Evolutionary conservation across 441 rosid species (phyloP).

Genomic region (Adansonia rubrostipa): DNA sequence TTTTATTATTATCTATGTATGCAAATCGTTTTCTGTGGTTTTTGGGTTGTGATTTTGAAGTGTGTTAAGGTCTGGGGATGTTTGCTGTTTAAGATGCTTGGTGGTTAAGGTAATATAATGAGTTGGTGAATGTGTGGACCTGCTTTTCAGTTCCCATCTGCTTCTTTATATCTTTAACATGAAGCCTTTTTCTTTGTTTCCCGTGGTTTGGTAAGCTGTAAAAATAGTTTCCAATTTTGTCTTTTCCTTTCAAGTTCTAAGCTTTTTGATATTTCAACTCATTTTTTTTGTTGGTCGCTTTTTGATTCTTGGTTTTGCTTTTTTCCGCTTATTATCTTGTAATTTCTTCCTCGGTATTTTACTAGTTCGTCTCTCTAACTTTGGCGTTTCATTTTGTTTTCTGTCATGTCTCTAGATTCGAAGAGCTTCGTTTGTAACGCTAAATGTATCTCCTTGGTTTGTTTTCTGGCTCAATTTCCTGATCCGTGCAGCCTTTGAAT

Average conservation of each 20-base stretch:
- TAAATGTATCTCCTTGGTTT: conserved; percentile 3
- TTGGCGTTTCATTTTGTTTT: conserved; percentile 22
- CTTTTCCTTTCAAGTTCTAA: conserved; percentile 41
- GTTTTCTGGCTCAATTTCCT: conserved; percentile 27
- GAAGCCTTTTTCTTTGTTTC: conserved; percentile 50
- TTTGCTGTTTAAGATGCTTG: conserved; percentile 46
- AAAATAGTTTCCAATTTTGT: conserved; percentile 50
- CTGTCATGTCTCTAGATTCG: conserved; percentile 16
- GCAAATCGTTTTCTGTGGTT: background rate
- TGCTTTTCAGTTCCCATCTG: conserved; percentile 36
- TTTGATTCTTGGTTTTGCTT: conserved; percentile 22
- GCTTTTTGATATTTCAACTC: conserved; percentile 33
- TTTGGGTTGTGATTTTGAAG: conserved; percentile 23
- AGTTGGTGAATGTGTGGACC: conserved; percentile 66
- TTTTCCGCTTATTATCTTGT: background rate
- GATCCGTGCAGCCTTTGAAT: conserved; percentile 29
- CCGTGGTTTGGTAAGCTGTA: conserved; percentile 64
- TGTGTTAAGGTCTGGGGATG: conserved; percentile 19
- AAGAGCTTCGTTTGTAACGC: conserved; percentile 18
- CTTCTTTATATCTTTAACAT: conserved; percentile 46
- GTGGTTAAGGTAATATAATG: conserved; percentile 46
- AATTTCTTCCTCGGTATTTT: conserved; percentile 9
- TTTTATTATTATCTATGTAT: background rate
- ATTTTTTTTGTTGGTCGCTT: conserved; percentile 27
- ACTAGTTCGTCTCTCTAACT: conserved; percentile 1